These are phyloP conservation scores for Umbilicus rupestris DNA, from an alignment of 164 flowering plant species.

Conservation along the genomic window DNA sequence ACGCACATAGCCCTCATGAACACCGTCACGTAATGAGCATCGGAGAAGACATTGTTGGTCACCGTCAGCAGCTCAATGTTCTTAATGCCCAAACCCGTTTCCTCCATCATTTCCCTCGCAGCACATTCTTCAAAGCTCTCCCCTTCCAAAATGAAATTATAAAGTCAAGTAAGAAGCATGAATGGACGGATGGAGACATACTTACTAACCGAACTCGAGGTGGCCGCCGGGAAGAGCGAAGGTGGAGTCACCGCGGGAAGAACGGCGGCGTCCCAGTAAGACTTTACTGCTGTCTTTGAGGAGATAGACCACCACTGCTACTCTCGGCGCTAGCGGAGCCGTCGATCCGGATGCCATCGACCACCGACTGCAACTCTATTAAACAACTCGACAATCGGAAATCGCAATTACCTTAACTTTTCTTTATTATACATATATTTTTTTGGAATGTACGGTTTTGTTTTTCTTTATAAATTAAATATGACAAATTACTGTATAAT, in stretches of 20 bases:
- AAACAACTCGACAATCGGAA: too few relatives aligned
- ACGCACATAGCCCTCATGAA: slow-evolving; percentile 34
- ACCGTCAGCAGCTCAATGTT: slow-evolving; percentile 48
- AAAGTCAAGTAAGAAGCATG: background rate
- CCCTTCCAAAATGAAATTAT: slow-evolving; percentile 26
- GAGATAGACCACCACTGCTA: slow-evolving; percentile 52
- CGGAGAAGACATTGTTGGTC: slow-evolving; percentile 46
- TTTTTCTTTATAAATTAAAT: too few relatives aligned
- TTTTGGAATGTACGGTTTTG: too few relatives aligned
- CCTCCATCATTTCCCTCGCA: slow-evolving; percentile 74
- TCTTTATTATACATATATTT: too few relatives aligned
- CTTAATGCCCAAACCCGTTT: slow-evolving; percentile 63
- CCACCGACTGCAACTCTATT: background rate
- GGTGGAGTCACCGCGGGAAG: slow-evolving; percentile 45
- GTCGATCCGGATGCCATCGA: background rate
- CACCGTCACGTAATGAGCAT: slow-evolving; percentile 48
- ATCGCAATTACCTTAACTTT: too few relatives aligned
- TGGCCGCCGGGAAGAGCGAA: slow-evolving; percentile 87
- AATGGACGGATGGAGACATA: slow-evolving; percentile 10
- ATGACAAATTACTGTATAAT: too few relatives aligned
- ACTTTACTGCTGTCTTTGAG: slow-evolving; percentile 33
- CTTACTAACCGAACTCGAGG: slow-evolving; percentile 64
- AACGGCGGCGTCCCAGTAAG: slow-evolving; percentile 49
- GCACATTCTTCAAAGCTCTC: slow-evolving; percentile 88
- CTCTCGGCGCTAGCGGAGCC: slow-evolving; percentile 29